Conservation (phyloP, 2,329 filamentous ascomycete genomes). For the Claviceps sp. region DNA sequence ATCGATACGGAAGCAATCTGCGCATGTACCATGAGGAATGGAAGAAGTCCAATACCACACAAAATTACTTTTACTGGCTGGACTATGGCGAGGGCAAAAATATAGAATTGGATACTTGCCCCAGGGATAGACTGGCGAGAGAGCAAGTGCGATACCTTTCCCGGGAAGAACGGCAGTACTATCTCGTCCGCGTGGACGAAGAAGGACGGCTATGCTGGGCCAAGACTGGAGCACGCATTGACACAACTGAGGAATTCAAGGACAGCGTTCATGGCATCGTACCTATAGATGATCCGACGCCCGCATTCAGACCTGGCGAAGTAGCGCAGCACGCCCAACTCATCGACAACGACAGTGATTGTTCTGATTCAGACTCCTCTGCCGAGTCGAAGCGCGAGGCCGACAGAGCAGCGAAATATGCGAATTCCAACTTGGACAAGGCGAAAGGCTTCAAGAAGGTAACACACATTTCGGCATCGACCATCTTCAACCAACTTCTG, state of each 20-base stretch:
- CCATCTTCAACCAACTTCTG: conserved; percentile 65
- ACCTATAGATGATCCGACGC: conserved; percentile 44
- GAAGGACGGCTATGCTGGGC: conserved; percentile 75
- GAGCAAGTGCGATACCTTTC: conserved; percentile 77
- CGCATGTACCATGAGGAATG: conserved; percentile 72
- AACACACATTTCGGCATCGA: conserved; percentile 54
- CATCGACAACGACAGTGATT: conserved; percentile 5
- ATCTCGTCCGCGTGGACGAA: conserved; percentile 62
- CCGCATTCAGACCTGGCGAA: conserved; percentile 28
- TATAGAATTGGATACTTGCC: conserved; percentile 57
- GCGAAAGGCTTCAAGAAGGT: conserved; percentile 40
- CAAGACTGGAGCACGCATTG: conserved; percentile 66
- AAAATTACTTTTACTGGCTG: conserved; percentile 93
- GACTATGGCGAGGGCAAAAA: conserved; percentile 65
- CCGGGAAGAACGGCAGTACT: conserved; percentile 67
- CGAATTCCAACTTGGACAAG: conserved; percentile 47
- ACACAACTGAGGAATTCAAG: conserved; percentile 60
- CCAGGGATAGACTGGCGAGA: conserved; percentile 58
- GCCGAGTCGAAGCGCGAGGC: conserved; percentile 38
- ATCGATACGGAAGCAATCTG: conserved; percentile 76
- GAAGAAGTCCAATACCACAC: conserved; percentile 61
- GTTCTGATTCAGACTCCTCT: conserved; percentile 23
- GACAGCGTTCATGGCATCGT: conserved; percentile 71
- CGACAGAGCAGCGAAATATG: conserved; percentile 50
- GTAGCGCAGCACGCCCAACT: conserved; percentile 6